Evolutionary conservation across 148 eudicot genomes (phyloP).

Genomic region (Silene latifolia): DNA sequence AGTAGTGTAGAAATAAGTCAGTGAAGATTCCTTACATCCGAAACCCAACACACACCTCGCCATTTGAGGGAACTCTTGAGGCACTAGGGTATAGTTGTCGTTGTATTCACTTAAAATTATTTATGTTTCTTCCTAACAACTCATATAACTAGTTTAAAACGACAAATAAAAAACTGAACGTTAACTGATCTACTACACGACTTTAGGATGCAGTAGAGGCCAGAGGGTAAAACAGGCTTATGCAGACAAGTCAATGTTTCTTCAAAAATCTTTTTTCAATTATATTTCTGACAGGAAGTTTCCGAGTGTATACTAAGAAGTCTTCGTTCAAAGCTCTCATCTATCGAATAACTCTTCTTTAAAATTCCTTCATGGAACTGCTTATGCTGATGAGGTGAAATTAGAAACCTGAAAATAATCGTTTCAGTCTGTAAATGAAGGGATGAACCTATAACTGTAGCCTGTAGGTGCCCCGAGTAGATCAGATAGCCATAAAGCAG

Average conservation of each 20-base stretch:
- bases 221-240: constrained; percentile 6
- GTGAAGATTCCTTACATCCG: no score
- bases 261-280: background rate
- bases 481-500: no score
- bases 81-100: no score
- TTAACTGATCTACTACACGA: background rate
- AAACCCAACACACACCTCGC: no score
- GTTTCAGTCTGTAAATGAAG: background rate
- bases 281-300: constrained; percentile 3
- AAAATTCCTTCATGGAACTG: background rate
- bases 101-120: no score
- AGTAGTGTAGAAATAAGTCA: no score
- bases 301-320: background rate
- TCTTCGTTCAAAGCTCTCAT: constrained; percentile 13
- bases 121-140: background rate
- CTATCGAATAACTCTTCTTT: background rate
- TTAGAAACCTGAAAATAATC: constrained; percentile 32
- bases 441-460: background rate
- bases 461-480: no score
- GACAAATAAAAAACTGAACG: background rate
- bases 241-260: constrained; percentile 7
- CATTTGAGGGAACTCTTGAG: no score
- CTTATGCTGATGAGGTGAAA: constrained; percentile 11
- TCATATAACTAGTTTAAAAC: background rate
- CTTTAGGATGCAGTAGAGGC: constrained; percentile 4